Evolutionary conservation across 345 rosid genomes (phyloP).

Genomic region (Streptanthus diversifolius): DNA sequence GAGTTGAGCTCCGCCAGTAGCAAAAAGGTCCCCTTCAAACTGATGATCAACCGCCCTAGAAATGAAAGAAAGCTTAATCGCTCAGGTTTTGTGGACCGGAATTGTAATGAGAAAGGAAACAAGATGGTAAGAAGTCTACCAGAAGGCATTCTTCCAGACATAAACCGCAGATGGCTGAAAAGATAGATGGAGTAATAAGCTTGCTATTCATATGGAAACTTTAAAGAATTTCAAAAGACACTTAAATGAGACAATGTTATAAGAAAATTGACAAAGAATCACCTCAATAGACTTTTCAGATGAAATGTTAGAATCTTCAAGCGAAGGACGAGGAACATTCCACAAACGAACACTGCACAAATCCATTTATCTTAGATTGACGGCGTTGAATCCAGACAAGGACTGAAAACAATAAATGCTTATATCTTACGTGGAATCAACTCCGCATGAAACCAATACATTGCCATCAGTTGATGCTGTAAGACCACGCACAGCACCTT

Average conservation of each 20-base stretch:
- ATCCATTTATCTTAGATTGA: not conserved
- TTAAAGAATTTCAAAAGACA: not conserved
- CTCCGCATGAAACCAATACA: slow-evolving; percentile 78
- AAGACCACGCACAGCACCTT: slow-evolving; percentile 89
- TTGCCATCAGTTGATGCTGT: slow-evolving; percentile 84
- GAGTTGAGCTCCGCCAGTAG: slow-evolving; percentile 88
- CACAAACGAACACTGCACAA: slow-evolving; percentile 83
- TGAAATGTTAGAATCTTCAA: slow-evolving; percentile 45
- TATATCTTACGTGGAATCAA: slow-evolving; percentile 76
- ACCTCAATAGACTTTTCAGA: slow-evolving; percentile 54
- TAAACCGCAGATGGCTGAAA: slow-evolving; percentile 70
- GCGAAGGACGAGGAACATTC: slow-evolving; percentile 75
- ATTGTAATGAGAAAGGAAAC: not conserved
- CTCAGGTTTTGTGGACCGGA: not conserved
- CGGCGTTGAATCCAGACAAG: not conserved
- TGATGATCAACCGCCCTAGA: slow-evolving; percentile 95
- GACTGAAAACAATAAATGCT: not conserved
- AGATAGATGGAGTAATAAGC: slow-evolving; percentile 20
- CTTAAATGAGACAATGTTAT: not conserved
- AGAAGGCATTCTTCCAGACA: slow-evolving; percentile 76
- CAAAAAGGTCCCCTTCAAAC: slow-evolving; percentile 85
- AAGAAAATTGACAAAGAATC: slow-evolving; percentile 8
- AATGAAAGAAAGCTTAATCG: not conserved
- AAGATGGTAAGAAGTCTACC: slow-evolving; percentile 42
- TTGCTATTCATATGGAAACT: slow-evolving; percentile 9